Base-by-base conservation (phyloP, 2,329 filamentous ascomycete genomes). In the Bipolaris cookei region DNA sequence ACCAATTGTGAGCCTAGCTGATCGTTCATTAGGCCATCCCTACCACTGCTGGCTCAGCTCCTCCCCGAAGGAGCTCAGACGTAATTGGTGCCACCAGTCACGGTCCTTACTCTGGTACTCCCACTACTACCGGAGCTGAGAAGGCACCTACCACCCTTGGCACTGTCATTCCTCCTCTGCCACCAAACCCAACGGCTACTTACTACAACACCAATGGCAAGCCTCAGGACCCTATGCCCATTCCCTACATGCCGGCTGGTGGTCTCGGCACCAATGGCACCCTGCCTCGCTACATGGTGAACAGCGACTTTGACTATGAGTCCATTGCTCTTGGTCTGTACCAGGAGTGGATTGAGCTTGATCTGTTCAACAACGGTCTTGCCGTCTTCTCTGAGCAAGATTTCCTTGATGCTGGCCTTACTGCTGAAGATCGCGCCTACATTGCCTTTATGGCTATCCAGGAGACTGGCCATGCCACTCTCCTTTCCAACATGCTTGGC, bases 301-400 rank as follows among this genome's bases (percentile, higher is more conserved):
- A 91, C 67, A 91, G 88, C 62, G 91, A 96, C 69, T 95, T 92
- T 70, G 91, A 95, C 75, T 95, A 89, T 72, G 83, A 94, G 72
- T 92, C 90, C 0, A 82, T 95, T 28, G 84, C 87, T 0, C 80
- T 95, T 11, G 90, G 84, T 11, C 80, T 94, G 0, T 93, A 94
- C 71, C 89, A 92, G 67, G 91, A 95, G 76, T 95, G 86, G 84
- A 92, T 94, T 51, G 90, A 95, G 77, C 82, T 95, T 1, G 91
- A 95, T 71, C 82, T 92, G 13, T 95, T 95, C 83, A 87, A 90
- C 74, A 87, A 89, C 70, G 90, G 89, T 13, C 82, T 95, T 3
- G 86, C 84, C 0, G 84, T 81, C 0, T 95, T 91, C 76, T 86
- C 85, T 1, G 84, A 81, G 0, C 81, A 85, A 30, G 89, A 95